Evolutionary conservation across 148 eudicot genomes (phyloP).

Genomic region (Rhododendron vialii): DNA sequence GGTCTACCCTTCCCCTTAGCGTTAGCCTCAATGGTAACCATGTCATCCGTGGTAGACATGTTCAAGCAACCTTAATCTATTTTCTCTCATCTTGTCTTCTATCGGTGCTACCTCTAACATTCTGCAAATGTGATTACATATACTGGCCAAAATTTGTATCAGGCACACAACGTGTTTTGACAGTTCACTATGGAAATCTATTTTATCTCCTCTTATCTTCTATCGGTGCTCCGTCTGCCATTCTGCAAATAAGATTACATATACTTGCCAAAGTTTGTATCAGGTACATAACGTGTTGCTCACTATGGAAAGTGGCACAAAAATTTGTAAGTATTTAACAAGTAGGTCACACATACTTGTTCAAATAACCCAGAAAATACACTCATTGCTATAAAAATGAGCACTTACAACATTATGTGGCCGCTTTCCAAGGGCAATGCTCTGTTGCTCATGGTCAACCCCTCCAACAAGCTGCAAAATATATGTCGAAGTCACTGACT

Average conservation of each 20-base stretch:
- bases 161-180: too few relatives aligned
- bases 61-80: too few relatives aligned
- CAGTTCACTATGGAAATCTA: too few relatives aligned
- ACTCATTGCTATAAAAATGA: not conserved
- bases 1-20: too few relatives aligned
- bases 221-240: too few relatives aligned
- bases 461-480: slow-evolving; percentile 47
- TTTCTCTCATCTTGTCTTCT: too few relatives aligned
- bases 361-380: not conserved
- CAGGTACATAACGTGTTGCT: not conserved
- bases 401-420: slow-evolving; percentile 65
- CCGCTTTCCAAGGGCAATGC: slow-evolving; percentile 46
- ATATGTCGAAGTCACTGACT: not conserved
- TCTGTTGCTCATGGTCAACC: slow-evolving; percentile 48
- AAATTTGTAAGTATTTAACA: not conserved
- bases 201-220: too few relatives aligned
- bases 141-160: too few relatives aligned
- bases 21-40: too few relatives aligned
- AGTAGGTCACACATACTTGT: not conserved
- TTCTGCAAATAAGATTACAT: not conserved
- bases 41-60: too few relatives aligned
- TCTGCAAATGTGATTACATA: too few relatives aligned
- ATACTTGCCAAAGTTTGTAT: not conserved
- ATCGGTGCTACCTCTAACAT: too few relatives aligned
- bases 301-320: not conserved